A percentile compares a stretch with the other conserved stretches of the same genome.
These are phyloP conservation scores for Panellus pusillus DNA, from an alignment of 768 basidiomycete species.

Conservation along the genomic window DNA sequence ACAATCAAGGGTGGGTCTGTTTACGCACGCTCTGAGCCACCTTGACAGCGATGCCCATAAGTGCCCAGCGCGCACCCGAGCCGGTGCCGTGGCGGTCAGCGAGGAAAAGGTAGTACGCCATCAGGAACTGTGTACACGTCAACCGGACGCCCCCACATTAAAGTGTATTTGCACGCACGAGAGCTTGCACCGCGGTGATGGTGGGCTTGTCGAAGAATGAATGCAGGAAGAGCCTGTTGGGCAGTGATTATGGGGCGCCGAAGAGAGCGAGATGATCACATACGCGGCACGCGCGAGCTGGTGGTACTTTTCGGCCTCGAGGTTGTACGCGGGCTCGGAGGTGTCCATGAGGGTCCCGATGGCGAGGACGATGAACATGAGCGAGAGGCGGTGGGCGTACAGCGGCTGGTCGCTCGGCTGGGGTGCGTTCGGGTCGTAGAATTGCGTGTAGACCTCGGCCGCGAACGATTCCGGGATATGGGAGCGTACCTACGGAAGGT, in stretches of 20 bases:
- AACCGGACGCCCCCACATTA: slow-evolving; percentile 14
- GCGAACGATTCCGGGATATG: slow-evolving; percentile 61
- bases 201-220: slow-evolving; percentile 71
- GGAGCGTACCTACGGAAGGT: slow-evolving; percentile 59
- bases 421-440: slow-evolving; percentile 48
- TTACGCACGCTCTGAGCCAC: slow-evolving; percentile 65
- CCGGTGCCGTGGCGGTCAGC: slow-evolving; percentile 66
- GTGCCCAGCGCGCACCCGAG: slow-evolving; percentile 65
- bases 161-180: slow-evolving; percentile 43
- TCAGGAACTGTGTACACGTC: slow-evolving; percentile 51
- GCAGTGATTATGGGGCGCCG: not conserved
- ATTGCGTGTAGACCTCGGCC: slow-evolving; percentile 55
- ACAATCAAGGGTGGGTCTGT: slow-evolving; percentile 10
- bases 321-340: slow-evolving; percentile 52
- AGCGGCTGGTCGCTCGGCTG: slow-evolving; percentile 52
- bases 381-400: slow-evolving; percentile 58
- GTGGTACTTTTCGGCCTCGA: slow-evolving; percentile 72
- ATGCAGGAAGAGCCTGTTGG: slow-evolving; percentile 48
- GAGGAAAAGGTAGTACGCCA: slow-evolving; percentile 70
- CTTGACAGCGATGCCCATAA: slow-evolving; percentile 70
- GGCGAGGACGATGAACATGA: slow-evolving; percentile 66
- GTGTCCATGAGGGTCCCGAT: slow-evolving; percentile 66
- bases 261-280: slow-evolving; percentile 5
- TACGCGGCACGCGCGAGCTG: slow-evolving; percentile 61
- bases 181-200: slow-evolving; percentile 62